Conservation (phyloP, 148 eudicot species). For the Tetragonia tetragonoides region DNA sequence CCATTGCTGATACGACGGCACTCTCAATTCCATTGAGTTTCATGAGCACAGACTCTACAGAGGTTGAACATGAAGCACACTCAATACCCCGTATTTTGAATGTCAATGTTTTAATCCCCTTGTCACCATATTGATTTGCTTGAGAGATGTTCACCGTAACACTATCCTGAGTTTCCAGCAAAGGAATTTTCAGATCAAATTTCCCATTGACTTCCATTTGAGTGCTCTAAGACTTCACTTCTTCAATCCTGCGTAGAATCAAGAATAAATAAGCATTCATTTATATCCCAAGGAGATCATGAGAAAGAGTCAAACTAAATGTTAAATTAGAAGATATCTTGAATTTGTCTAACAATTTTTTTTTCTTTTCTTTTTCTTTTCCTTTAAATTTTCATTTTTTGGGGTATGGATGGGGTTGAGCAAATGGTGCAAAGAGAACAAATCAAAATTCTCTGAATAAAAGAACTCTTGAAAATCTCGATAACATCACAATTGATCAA, state of each 20-base stretch:
- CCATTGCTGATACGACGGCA: constrained; percentile 60
- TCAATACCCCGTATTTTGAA: constrained; percentile 62
- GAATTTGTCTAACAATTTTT: no score
- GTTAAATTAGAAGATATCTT: neutral
- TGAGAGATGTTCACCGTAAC: constrained; percentile 36
- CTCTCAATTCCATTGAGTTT: constrained; percentile 59
- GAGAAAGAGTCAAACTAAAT: neutral
- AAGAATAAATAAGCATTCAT: neutral
- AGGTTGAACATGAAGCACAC: constrained; percentile 68
- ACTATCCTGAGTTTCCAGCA: constrained; percentile 46
- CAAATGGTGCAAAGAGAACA: neutral
- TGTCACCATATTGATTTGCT: constrained; percentile 27
- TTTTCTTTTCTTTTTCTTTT: no score
- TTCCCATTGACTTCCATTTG: constrained; percentile 60
- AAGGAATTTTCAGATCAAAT: constrained; percentile 50
- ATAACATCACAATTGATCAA: neutral
- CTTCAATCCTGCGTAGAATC: constrained; percentile 21
- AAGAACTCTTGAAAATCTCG: neutral
- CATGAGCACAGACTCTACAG: constrained; percentile 62
- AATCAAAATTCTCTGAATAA: neutral
- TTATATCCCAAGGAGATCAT: neutral
- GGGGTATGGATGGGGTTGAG: neutral
- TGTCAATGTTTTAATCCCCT: constrained; percentile 37
- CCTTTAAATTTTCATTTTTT: neutral
- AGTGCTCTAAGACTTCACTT: constrained; percentile 18